Conservation (phyloP, 768 basidiomycete species). For the Mycena galericulata region DNA sequence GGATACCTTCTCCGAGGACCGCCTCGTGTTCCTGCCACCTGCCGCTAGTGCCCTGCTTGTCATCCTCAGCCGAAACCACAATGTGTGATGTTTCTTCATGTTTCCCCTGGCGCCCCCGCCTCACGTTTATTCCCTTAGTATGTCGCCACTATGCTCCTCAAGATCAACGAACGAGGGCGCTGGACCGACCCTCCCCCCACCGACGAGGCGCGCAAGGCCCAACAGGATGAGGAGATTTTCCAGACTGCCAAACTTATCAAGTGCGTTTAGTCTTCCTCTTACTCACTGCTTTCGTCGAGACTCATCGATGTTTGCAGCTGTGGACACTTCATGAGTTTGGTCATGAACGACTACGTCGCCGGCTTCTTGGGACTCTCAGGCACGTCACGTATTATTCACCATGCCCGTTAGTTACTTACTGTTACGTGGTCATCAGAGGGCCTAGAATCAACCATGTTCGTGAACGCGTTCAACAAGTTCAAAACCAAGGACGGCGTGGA, state of each 20-base stretch:
- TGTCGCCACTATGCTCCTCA: slow-evolving; percentile 63
- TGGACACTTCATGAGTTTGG: slow-evolving; percentile 66
- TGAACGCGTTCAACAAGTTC: slow-evolving; percentile 63
- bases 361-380: slow-evolving; percentile 72
- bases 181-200: slow-evolving; percentile 58
- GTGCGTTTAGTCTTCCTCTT: slow-evolving; percentile 36
- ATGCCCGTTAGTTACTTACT: too few relatives aligned
- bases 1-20: slow-evolving; percentile 66
- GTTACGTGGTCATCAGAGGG: slow-evolving; percentile 60
- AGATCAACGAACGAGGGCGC: slow-evolving; percentile 64
- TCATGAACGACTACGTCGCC: slow-evolving; percentile 69
- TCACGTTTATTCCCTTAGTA: slow-evolving; percentile 52
- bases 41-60: slow-evolving; percentile 65
- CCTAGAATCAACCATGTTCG: too few relatives aligned
- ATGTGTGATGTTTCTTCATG: slow-evolving; percentile 47
- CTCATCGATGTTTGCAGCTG: slow-evolving; percentile 46
- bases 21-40: slow-evolving; percentile 66
- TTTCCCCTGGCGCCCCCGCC: too few relatives aligned
- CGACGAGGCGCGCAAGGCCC: slow-evolving; percentile 38
- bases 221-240: slow-evolving; percentile 71
- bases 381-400: neutral
- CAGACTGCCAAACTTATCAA: slow-evolving; percentile 67
- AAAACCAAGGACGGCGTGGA: slow-evolving; percentile 46
- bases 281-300: too few relatives aligned
- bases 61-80: slow-evolving; percentile 70